phyloP scores from a whole-genome alignment of 441 rosid genomes.

The Biscutella laevigata region DNA sequence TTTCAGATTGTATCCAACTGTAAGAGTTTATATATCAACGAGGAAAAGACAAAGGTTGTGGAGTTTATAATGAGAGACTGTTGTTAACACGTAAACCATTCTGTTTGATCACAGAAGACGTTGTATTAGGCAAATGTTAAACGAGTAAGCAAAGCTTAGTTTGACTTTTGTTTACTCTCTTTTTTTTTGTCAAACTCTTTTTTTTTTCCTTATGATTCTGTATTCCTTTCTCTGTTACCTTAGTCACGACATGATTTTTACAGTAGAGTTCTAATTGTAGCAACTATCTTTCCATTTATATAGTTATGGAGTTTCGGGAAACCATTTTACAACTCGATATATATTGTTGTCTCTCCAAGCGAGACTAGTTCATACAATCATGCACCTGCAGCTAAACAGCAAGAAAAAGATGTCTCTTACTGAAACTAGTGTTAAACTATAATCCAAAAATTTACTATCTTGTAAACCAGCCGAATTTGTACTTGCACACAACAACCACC shows the following conservation, averaged over 20 bases:
- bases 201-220: conserved; percentile 4
- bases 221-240: conserved; percentile 22
- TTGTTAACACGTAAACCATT: conserved; percentile 19
- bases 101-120: conserved; percentile 14
- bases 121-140: conserved; percentile 22
- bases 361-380: too few relatives aligned
- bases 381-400: too few relatives aligned
- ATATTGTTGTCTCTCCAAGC: too few relatives aligned
- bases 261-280: conserved; percentile 14
- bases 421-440: too few relatives aligned
- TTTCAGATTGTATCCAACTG: conserved; percentile 16
- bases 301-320: background rate
- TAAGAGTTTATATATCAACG: conserved; percentile 14
- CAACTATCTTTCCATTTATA: conserved; percentile 7
- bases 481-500: too few relatives aligned
- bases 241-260: conserved; percentile 17
- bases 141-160: conserved; percentile 25
- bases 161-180: conserved; percentile 15
- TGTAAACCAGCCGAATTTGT: too few relatives aligned
- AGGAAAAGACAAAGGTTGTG: conserved; percentile 11
- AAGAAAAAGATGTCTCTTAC: too few relatives aligned
- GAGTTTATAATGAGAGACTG: conserved; percentile 11
- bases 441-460: too few relatives aligned
- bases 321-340: background rate
- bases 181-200: background rate